phyloP scores from a whole-genome alignment of 1,284 basidiomycete species.

The Ustilago shanxiensis region DNA sequence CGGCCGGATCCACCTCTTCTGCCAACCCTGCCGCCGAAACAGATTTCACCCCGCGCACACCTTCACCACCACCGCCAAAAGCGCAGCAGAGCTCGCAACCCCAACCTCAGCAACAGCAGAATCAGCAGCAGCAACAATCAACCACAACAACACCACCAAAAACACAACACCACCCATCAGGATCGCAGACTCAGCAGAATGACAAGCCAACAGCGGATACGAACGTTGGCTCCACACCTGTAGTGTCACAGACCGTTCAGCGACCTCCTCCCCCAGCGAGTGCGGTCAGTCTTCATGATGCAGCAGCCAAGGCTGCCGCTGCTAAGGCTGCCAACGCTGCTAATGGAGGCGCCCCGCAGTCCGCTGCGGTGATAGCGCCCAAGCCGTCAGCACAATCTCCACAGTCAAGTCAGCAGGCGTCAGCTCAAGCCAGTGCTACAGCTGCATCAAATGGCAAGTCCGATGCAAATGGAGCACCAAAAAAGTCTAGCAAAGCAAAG shows the following conservation, averaged over 20 bases:
- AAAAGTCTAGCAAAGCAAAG: slow-evolving; percentile 33
- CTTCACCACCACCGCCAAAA: slow-evolving; percentile 22
- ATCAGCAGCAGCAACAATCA: background rate
- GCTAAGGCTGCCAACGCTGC: slow-evolving; percentile 23
- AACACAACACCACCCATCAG: background rate
- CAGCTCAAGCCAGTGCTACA: background rate
- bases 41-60: slow-evolving; percentile 13
- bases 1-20: slow-evolving; percentile 38
- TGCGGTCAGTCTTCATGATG: slow-evolving; percentile 41
- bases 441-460: slow-evolving; percentile 5
- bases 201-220: slow-evolving; percentile 1
- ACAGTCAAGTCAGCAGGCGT: background rate
- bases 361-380: slow-evolving; percentile 18
- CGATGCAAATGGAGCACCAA: slow-evolving; percentile 9
- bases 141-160: background rate
- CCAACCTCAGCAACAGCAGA: background rate
- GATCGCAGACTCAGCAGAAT: slow-evolving; percentile 6
- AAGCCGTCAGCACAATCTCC: background rate
- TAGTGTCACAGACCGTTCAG: slow-evolving; percentile 1
- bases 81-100: slow-evolving; percentile 11
- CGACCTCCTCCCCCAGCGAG: slow-evolving; percentile 35
- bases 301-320: slow-evolving; percentile 32
- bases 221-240: background rate
- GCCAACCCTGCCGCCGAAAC: slow-evolving; percentile 12
- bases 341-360: background rate